These are phyloP conservation scores for Calamus simplicifolius DNA, from an alignment of 176 grass and related monocot genomes.

Conservation along the genomic window DNA sequence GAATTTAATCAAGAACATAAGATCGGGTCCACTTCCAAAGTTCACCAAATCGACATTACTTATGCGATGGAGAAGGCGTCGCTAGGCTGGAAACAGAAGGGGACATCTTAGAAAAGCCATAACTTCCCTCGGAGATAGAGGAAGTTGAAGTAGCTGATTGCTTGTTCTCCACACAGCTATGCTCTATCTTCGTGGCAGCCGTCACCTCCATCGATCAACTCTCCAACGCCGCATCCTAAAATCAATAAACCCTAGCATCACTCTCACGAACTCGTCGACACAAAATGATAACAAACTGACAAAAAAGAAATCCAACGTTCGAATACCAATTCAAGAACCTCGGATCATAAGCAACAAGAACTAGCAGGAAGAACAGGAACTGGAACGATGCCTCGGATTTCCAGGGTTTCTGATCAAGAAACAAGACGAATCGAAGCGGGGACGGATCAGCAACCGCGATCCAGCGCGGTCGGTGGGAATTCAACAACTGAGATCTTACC, in stretches of 20 bases:
- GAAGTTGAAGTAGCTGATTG: constrained; percentile 74
- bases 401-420: constrained; percentile 41
- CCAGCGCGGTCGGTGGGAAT: too few species aligned
- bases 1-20: constrained; percentile 11
- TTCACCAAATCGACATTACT: constrained; percentile 29
- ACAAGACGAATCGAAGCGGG: too few species aligned
- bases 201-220: constrained; percentile 28
- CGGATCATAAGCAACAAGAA: constrained; percentile 26
- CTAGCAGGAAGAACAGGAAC: constrained; percentile 19
- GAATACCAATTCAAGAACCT: constrained; percentile 19
- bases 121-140: constrained; percentile 67
- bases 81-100: constrained; percentile 61
- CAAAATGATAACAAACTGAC: constrained; percentile 1
- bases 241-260: constrained; percentile 22
- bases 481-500: too few species aligned
- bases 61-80: constrained; percentile 56
- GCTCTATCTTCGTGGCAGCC: constrained; percentile 3
- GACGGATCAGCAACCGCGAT: too few species aligned
- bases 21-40: constrained; percentile 1
- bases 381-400: constrained; percentile 28
- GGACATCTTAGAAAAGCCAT: constrained; percentile 38
- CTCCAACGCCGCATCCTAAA: constrained; percentile 23
- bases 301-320: background rate
- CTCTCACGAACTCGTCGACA: constrained; percentile 22
- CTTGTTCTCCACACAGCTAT: constrained; percentile 93